Evolutionary conservation across 2,329 filamentous ascomycete genomes (phyloP).

Genomic region (Elsinoe ampelina): DNA sequence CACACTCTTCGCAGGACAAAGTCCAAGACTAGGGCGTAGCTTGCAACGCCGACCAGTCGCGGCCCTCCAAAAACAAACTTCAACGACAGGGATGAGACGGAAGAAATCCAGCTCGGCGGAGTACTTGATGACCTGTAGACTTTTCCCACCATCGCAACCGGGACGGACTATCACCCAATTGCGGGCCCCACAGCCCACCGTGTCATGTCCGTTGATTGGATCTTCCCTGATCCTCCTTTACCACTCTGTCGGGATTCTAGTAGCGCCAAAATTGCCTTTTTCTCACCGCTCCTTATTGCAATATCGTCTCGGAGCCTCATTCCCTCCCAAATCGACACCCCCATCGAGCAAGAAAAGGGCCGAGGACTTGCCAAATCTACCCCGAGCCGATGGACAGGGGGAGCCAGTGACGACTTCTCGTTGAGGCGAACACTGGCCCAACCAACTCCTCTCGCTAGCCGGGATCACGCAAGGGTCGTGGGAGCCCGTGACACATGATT

Average conservation of each 20-base stretch:
- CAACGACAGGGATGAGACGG: conserved; percentile 7
- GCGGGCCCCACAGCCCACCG: background rate
- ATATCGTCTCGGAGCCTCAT: conserved; percentile 2
- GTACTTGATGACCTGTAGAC: conserved; percentile 7
- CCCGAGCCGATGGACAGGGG: conserved; percentile 5
- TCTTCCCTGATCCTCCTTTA: background rate
- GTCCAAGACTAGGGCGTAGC: conserved; percentile 10
- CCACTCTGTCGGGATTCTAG: conserved; percentile 1
- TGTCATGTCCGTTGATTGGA: conserved; percentile 6
- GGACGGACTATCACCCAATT: background rate
- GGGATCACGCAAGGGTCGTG: conserved; percentile 7
- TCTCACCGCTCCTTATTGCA: conserved; percentile 1
- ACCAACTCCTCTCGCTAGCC: background rate
- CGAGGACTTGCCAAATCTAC: conserved; percentile 6
- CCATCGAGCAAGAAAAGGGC: background rate
- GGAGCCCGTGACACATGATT: background rate
- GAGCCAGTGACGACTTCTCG: background rate
- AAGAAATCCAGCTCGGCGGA: conserved; percentile 3
- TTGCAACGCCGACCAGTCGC: conserved; percentile 6
- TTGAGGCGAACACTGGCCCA: background rate
- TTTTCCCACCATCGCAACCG: background rate
- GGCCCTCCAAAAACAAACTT: background rate
- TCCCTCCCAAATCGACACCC: background rate
- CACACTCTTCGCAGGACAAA: conserved; percentile 6
- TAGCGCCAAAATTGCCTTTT: background rate